Percentiles rank a stretch among this genome's conserved stretches.
phyloP scores from a whole-genome alignment of 2,329 filamentous ascomycete genomes.

The Alternaria incomplexa region DNA sequence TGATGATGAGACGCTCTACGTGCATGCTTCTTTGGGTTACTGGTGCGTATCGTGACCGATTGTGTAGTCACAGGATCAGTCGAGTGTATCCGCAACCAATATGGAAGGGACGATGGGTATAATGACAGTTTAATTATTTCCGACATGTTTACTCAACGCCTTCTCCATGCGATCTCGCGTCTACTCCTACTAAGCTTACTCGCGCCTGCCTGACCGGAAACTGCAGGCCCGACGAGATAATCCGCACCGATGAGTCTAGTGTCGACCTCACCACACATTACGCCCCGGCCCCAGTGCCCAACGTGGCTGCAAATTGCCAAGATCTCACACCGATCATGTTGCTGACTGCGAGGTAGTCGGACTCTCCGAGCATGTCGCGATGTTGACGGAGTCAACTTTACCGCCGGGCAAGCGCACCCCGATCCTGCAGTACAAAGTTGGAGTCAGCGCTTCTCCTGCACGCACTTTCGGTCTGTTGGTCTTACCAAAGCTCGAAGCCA shows the following conservation, averaged over 20 bases:
- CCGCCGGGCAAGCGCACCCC: slow-evolving; percentile 14
- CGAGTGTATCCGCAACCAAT: not conserved
- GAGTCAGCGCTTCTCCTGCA: not conserved
- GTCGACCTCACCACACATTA: not conserved
- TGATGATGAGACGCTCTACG: not conserved
- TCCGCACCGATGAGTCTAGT: slow-evolving; percentile 1
- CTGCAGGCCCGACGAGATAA: not conserved
- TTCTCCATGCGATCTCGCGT: not conserved
- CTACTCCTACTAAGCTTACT: slow-evolving; percentile 1
- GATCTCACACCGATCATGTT: slow-evolving; percentile 18
- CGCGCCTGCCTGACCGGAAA: slow-evolving; percentile 1
- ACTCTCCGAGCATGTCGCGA: slow-evolving; percentile 6
- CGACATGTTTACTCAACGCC: not conserved
- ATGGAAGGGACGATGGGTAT: not conserved
- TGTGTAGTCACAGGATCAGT: not conserved
- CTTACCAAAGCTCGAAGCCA: slow-evolving; percentile 21
- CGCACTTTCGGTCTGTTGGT: not conserved
- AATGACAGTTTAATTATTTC: not conserved
- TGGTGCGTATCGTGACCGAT: not conserved
- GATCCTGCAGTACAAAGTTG: slow-evolving; percentile 10
- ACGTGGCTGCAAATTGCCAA: slow-evolving; percentile 5
- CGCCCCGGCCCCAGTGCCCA: not conserved
- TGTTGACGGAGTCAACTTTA: slow-evolving; percentile 1
- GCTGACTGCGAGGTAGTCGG: slow-evolving; percentile 9
- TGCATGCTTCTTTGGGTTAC: not conserved